Base-by-base conservation (phyloP, 1,284 basidiomycete genomes). In the Ustilago cynodontis region DNA sequence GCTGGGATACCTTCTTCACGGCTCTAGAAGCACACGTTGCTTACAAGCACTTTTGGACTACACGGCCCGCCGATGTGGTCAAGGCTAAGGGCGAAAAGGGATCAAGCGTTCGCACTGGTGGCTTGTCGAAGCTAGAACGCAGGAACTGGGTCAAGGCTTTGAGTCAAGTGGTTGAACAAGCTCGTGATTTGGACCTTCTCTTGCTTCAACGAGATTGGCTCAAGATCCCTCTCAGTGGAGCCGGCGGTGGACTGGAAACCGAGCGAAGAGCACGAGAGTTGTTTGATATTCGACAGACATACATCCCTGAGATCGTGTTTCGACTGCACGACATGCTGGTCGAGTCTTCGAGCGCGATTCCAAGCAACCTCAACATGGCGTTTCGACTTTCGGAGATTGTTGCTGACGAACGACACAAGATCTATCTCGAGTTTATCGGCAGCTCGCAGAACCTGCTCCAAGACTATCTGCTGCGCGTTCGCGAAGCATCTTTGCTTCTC, bases 251-350 rank as follows among this genome's bases (percentile, higher is more conserved):
- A 35, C 50, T 60, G 71, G 28, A 78, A 89, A 90, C 88, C 53
- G 89, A 92, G 58, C 89, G 89, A 13, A 88, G 93, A 14, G 87
- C 88, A 22, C 88, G 88, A 28, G 94, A 97, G 78, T 89, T 97
- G 56, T 87, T 89, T 2, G 90, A 92, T 24, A 93, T 98, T 65
- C 90, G 95, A 33, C 92, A 94, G 79, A 91, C 95, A 39, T 96
- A 93, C 86, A 89, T 98, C 20, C 96, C 95, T 0, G 94, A 98
- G 84, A 89, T 98, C 41, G 90, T 98, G 74, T 89, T 98, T 69
- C 91, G 93, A 22, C 87, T 98, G 18, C 95, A 98, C 83, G 88
- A 89, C 33, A 88, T 92, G 64, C 88, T 98, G 14, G 90, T 91
- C 71, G 88, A 89, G 39, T 93, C 94, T 7, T 88, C 91, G 20